Conservation (phyloP, 306 rosid species). For the Bauhinia variegata region DNA sequence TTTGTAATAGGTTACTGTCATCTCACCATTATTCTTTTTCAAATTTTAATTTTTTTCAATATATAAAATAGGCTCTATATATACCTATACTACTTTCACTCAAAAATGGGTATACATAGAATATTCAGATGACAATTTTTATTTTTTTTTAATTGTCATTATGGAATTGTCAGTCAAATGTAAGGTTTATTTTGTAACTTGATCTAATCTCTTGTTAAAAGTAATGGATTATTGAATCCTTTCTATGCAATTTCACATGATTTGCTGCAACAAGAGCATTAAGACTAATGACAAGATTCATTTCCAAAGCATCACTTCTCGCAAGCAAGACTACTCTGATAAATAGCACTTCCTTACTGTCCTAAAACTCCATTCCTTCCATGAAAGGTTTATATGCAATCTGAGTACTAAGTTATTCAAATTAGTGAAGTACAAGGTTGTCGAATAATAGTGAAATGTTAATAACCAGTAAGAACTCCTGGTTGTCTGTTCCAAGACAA, state of each 20-base stretch:
- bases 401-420: conserved; percentile 19
- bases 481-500: conserved; percentile 81
- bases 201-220: no score
- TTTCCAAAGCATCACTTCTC: no score
- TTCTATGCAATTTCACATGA: no score
- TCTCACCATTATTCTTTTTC: conserved; percentile 22
- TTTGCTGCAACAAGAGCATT: no score
- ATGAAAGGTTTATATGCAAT: conserved; percentile 6
- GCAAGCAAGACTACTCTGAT: neutral
- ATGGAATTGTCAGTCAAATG: no score
- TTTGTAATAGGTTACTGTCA: conserved; percentile 9
- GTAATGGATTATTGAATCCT: no score
- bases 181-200: no score
- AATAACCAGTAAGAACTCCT: conserved; percentile 28
- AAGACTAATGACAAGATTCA: no score
- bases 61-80: conserved; percentile 23
- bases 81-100: conserved; percentile 15
- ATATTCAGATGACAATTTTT: neutral
- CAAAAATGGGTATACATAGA: conserved; percentile 12
- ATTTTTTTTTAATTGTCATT: no score
- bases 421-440: conserved; percentile 13
- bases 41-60: conserved; percentile 16
- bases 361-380: conserved; percentile 1
- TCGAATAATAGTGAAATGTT: neutral
- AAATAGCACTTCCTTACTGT: neutral